These are phyloP conservation scores for Coniochaeta hoffmannii DNA, from an alignment of 2,329 filamentous ascomycete species.

Conservation along the genomic window DNA sequence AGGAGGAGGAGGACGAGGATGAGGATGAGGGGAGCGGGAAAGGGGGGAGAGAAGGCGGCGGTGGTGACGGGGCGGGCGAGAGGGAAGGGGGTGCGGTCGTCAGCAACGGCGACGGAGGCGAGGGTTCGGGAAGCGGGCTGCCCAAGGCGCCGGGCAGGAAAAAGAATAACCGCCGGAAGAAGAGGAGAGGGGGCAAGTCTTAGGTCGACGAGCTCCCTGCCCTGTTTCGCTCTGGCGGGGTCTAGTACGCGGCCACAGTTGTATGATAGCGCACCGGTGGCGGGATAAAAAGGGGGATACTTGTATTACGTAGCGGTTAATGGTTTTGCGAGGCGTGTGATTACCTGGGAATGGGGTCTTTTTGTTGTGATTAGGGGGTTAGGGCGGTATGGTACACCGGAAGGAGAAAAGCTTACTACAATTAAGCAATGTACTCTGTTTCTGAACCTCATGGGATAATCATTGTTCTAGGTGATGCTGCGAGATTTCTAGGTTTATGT, in stretches of 20 bases:
- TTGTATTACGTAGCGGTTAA: no score
- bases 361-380: background rate
- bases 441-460: background rate
- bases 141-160: conserved; percentile 15
- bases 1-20: conserved; percentile 10
- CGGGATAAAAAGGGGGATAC: background rate
- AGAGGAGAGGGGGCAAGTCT: conserved; percentile 26
- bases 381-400: background rate
- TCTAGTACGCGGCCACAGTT: background rate
- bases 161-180: conserved; percentile 31
- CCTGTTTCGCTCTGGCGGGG: background rate
- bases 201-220: conserved; percentile 6
- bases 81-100: conserved; percentile 9
- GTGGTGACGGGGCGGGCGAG: conserved; percentile 24
- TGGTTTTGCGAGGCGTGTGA: background rate
- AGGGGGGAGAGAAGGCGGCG: background rate
- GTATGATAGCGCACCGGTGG: background rate
- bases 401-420: background rate
- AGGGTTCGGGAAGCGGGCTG: background rate
- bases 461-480: background rate
- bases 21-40: conserved; percentile 3
- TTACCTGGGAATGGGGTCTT: background rate
- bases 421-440: background rate
- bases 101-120: background rate
- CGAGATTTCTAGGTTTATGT: background rate